phyloP scores from a whole-genome alignment of 768 basidiomycete species.

The Imleria badia region DNA sequence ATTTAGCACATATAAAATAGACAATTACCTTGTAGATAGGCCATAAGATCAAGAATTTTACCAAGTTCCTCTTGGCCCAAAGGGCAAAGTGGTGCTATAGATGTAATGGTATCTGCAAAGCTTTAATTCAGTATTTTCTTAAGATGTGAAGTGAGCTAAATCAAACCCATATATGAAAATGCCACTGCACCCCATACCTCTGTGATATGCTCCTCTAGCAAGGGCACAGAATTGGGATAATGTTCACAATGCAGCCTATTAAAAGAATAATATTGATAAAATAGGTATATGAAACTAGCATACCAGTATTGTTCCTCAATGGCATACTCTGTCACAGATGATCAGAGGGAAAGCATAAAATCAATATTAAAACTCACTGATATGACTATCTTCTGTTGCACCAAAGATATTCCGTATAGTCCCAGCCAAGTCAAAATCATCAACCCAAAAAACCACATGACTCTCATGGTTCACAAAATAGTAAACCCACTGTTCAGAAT shows the following conservation, averaged over 20 bases:
- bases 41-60: not conserved
- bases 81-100: not conserved
- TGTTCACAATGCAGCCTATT: not conserved
- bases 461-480: not conserved
- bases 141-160: too few relatives aligned
- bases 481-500: not conserved
- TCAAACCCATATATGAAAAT: not conserved
- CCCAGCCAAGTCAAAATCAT: not conserved
- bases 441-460: not conserved
- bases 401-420: not conserved
- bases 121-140: not conserved
- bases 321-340: not conserved
- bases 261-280: not conserved
- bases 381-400: not conserved
- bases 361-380: not conserved
- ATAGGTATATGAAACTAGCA: not conserved
- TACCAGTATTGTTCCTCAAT: slow-evolving; percentile 1
- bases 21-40: not conserved
- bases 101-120: not conserved
- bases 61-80: not conserved
- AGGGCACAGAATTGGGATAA: not conserved
- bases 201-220: not conserved
- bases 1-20: not conserved
- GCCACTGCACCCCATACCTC: not conserved
- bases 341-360: not conserved